Evolutionary conservation across 2,329 filamentous ascomycete genomes (phyloP).

Genomic region (Lasiodiplodia citricola): DNA sequence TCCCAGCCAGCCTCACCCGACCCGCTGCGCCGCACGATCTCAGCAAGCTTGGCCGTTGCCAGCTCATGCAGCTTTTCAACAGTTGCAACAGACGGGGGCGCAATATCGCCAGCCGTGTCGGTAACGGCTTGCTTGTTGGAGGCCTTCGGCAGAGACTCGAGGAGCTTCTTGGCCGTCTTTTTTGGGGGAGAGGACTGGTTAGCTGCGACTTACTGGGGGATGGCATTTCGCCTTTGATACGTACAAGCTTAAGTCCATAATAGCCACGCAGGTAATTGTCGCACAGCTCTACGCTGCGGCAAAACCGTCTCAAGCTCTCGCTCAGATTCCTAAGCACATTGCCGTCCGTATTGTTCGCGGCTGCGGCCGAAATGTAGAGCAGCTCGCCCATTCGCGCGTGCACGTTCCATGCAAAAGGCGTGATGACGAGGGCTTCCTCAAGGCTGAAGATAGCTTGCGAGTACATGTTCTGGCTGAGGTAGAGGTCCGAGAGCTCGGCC

Average conservation of each 20-base stretch:
- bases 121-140: constrained; percentile 35
- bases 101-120: constrained; percentile 44
- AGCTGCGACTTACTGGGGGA: not conserved
- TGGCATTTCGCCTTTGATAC: constrained; percentile 34
- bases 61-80: constrained; percentile 72
- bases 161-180: constrained; percentile 29
- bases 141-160: constrained; percentile 35
- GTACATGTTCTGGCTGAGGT: constrained; percentile 78
- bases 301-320: constrained; percentile 83
- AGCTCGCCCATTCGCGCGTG: constrained; percentile 88
- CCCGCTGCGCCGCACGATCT: constrained; percentile 72
- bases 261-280: constrained; percentile 91
- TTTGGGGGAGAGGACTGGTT: not conserved
- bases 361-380: constrained; percentile 68
- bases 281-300: constrained; percentile 89
- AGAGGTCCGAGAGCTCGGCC: constrained; percentile 89
- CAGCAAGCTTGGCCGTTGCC: constrained; percentile 75
- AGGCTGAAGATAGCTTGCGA: constrained; percentile 84
- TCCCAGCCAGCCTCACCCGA: constrained; percentile 72
- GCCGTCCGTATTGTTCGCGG: constrained; percentile 43
- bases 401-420: constrained; percentile 95
- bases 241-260: constrained; percentile 84
- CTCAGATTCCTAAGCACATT: constrained; percentile 59
- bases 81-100: constrained; percentile 62
- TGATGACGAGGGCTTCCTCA: constrained; percentile 86